Evolutionary conservation across 140 eudicot species (phyloP).

Genomic region (Cichorium intybus): DNA sequence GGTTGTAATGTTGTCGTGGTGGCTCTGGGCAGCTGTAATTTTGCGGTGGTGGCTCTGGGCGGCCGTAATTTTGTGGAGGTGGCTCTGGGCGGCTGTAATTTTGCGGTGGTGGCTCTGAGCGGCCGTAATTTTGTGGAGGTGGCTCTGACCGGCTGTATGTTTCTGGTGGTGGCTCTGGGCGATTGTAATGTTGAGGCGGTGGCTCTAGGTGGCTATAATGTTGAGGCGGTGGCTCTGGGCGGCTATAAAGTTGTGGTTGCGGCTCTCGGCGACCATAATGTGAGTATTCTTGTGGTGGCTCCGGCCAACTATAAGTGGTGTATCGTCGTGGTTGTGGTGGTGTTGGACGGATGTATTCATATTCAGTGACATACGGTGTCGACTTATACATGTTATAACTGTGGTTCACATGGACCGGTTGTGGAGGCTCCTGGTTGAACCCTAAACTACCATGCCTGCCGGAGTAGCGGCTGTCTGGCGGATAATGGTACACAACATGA

Average conservation of each 20-base stretch:
- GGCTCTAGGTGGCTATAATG: conserved; percentile 4
- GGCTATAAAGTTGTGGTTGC: conserved; percentile 21
- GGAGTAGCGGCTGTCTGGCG: conserved; percentile 44
- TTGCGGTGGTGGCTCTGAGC: conserved; percentile 10
- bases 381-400: conserved; percentile 66
- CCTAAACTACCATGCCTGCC: conserved; percentile 30
- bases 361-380: conserved; percentile 67
- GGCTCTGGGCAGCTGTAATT: conserved; percentile 3
- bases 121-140: conserved; percentile 12
- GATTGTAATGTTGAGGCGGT: conserved; percentile 10
- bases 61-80: conserved; percentile 20
- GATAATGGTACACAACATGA: conserved; percentile 62
- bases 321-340: conserved; percentile 28
- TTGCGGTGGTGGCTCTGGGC: conserved; percentile 19
- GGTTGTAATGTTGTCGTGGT: conserved; percentile 14
- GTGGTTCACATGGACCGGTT: conserved; percentile 48
- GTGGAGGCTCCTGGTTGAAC: conserved; percentile 46
- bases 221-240: conserved; percentile 20
- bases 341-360: conserved; percentile 48
- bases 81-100: conserved; percentile 9
- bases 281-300: conserved; percentile 27
- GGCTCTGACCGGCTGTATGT: conserved; percentile 32
- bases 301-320: conserved; percentile 35
- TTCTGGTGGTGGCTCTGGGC: conserved; percentile 1
- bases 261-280: conserved; percentile 24